Percentiles rank a stretch among this genome's conserved stretches.
Conservation (phyloP, 257 asterid genomes). For the Primulina eburnea region DNA sequence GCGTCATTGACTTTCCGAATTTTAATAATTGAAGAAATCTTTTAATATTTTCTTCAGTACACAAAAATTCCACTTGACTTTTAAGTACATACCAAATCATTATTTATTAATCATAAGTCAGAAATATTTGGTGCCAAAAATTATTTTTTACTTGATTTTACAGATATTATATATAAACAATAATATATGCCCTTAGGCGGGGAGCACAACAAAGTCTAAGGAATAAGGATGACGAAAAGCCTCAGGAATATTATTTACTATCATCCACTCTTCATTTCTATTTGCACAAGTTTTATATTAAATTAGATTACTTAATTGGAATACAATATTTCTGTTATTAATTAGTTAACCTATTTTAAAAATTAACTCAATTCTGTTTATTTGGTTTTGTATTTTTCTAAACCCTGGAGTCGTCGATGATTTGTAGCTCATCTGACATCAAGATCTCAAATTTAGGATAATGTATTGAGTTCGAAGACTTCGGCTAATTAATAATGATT, state of each 20-base stretch:
- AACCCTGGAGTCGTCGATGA: not conserved
- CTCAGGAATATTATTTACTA: not conserved
- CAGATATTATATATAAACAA: not conserved
- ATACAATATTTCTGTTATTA: too few species aligned
- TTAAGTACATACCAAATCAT: not conserved
- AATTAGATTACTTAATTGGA: too few species aligned
- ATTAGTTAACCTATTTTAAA: not conserved
- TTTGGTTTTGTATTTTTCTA: not conserved
- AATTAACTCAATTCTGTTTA: too few species aligned
- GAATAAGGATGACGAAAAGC: not conserved
- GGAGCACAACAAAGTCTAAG: not conserved
- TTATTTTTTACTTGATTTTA: not conserved
- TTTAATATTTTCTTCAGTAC: too few species aligned
- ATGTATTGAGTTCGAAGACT: not conserved
- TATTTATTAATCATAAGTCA: not conserved
- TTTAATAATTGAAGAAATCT: not conserved
- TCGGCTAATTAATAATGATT: slow-evolving; percentile 11
- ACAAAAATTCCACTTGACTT: not conserved
- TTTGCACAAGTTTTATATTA: too few species aligned
- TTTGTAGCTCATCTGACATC: too few species aligned
- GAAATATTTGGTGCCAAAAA: not conserved
- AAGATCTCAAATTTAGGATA: too few species aligned
- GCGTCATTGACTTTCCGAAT: not conserved
- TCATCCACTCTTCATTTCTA: not conserved
- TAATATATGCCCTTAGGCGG: not conserved